These are phyloP conservation scores for Umbelopsis sp. DNA, from an alignment of 192 early-diverging fungal species.

Conservation along the genomic window DNA sequence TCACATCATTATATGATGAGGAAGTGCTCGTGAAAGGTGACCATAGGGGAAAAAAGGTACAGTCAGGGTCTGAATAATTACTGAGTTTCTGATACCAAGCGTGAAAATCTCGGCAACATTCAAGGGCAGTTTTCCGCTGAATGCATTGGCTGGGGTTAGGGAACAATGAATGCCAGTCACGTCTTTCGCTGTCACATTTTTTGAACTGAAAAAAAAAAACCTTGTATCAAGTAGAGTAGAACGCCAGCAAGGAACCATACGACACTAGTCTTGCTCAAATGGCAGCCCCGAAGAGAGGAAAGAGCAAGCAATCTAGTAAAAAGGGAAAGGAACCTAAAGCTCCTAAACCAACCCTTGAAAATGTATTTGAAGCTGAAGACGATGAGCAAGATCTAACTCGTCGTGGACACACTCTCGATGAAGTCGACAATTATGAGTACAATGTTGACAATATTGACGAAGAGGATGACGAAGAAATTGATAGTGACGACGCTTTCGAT, in stretches of 20 bases:
- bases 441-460: conserved; percentile 74
- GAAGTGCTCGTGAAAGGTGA: no score
- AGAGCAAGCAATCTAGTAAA: neutral
- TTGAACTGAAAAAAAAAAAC: neutral
- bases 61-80: no score
- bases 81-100: no score
- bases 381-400: conserved; percentile 39
- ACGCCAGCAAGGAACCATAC: neutral
- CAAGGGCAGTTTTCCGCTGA: no score
- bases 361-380: conserved; percentile 51
- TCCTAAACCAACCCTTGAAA: neutral
- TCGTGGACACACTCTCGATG: conserved; percentile 53
- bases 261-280: neutral
- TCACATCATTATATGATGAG: no score
- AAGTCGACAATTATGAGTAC: conserved; percentile 71
- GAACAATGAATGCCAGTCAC: no score
- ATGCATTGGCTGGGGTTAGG: no score
- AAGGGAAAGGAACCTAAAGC: conserved; percentile 10
- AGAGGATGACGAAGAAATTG: conserved; percentile 95
- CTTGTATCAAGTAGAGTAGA: neutral
- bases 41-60: no score
- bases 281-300: conserved; percentile 16
- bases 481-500: conserved; percentile 89
- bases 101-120: no score
- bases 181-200: neutral